phyloP scores from a whole-genome alignment of 306 rosid genomes.

The Sicyos baderoa region DNA sequence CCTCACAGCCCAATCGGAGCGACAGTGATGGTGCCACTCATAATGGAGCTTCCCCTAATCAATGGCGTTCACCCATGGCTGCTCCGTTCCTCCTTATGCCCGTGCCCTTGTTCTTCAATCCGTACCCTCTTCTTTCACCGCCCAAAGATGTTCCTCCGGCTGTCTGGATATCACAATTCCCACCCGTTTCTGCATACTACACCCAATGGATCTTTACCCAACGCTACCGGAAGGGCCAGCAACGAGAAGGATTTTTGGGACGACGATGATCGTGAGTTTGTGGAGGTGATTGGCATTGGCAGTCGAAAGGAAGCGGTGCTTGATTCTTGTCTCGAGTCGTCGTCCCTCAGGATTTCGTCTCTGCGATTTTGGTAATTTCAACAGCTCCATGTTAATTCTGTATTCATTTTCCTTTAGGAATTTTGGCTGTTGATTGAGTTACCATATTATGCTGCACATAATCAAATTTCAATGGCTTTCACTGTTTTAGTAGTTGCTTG shows the following conservation, averaged over 20 bases:
- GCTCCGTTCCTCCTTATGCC: conserved; percentile 23
- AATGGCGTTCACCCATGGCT: no score
- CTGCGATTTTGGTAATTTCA: conserved; percentile 56
- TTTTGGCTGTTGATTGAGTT: conserved; percentile 1
- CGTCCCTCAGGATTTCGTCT: conserved; percentile 49
- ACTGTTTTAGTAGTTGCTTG: no score
- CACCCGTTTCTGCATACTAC: conserved; percentile 30
- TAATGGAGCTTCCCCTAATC: conserved; percentile 47
- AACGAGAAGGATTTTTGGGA: conserved; percentile 34
- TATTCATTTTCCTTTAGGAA: no score
- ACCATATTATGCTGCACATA: neutral
- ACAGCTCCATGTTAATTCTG: neutral
- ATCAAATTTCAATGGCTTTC: neutral
- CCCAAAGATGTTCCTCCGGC: conserved; percentile 19
- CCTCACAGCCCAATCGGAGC: no score
- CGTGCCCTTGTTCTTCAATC: conserved; percentile 31
- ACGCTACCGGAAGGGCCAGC: conserved; percentile 21
- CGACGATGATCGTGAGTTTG: conserved; percentile 29
- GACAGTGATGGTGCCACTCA: neutral
- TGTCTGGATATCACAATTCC: conserved; percentile 16
- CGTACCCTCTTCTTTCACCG: conserved; percentile 26
- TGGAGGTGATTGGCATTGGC: conserved; percentile 81
- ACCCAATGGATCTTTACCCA: conserved; percentile 23
- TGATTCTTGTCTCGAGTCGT: conserved; percentile 66
- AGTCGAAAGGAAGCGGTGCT: conserved; percentile 73